These are phyloP conservation scores for Cladophialophora chaetospira DNA, from an alignment of 2,329 filamentous ascomycete species.

Conservation along the genomic window DNA sequence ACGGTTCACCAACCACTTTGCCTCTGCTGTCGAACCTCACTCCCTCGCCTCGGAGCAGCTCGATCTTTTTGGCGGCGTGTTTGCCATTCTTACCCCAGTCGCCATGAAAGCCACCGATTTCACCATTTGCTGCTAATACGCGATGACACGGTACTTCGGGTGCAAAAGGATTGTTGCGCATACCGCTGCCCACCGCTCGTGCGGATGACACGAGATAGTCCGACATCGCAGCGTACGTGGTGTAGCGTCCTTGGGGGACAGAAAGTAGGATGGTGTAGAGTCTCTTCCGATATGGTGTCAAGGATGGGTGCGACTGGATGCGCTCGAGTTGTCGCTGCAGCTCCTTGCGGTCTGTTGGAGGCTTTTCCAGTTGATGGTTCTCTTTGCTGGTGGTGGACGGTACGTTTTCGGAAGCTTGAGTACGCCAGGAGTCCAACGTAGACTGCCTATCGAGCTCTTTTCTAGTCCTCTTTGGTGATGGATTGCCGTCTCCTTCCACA, in stretches of 20 bases:
- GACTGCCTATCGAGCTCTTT: conserved; percentile 20
- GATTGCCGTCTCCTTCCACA: not conserved
- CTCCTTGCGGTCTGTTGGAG: not conserved
- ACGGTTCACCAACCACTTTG: conserved; percentile 43
- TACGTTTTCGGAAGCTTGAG: not conserved
- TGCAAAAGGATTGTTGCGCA: conserved; percentile 78
- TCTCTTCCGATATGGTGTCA: conserved; percentile 53
- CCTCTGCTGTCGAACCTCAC: conserved; percentile 48
- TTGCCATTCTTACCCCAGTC: conserved; percentile 51
- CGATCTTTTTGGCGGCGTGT: conserved; percentile 45
- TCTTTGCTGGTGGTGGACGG: not conserved
- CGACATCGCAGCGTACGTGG: conserved; percentile 75
- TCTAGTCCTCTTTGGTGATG: not conserved
- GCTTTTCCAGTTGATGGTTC: not conserved
- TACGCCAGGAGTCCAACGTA: conserved; percentile 15
- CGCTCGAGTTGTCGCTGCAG: conserved; percentile 38
- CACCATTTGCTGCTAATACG: conserved; percentile 71
- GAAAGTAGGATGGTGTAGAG: conserved; percentile 74
- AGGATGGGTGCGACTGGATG: conserved; percentile 47
- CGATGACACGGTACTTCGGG: conserved; percentile 80
- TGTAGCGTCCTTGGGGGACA: conserved; percentile 73
- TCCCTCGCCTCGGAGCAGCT: conserved; percentile 46
- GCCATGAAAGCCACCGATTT: conserved; percentile 56
- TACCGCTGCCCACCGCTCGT: conserved; percentile 74
- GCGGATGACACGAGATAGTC: conserved; percentile 69